Evolutionary conservation across 495 filamentous ascomycete genomes (phyloP).

Genomic region (Talaromyces borbonicus): DNA sequence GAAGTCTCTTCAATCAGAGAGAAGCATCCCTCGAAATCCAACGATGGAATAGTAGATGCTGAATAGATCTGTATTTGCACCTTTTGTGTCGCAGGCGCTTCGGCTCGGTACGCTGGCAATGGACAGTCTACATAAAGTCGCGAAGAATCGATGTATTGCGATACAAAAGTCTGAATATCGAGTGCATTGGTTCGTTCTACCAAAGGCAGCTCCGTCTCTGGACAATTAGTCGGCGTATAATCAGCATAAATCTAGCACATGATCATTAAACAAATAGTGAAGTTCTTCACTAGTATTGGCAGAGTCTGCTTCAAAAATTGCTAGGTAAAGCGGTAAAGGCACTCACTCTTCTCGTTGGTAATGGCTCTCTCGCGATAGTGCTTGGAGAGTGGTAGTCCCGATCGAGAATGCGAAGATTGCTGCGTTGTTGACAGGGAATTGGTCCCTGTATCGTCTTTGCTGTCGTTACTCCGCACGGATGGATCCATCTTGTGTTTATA

Average conservation of each 20-base stretch:
- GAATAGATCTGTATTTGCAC: slow-evolving; percentile 28
- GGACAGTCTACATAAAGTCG: slow-evolving; percentile 7
- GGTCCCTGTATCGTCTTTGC: too few relatives aligned
- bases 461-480: too few relatives aligned
- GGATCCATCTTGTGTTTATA: too few relatives aligned
- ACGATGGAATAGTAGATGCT: slow-evolving; percentile 32
- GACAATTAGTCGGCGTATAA: background rate
- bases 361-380: slow-evolving; percentile 5
- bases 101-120: background rate
- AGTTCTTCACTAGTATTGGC: too few relatives aligned
- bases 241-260: too few relatives aligned
- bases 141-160: slow-evolving; percentile 18
- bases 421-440: background rate
- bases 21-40: slow-evolving; percentile 59
- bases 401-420: slow-evolving; percentile 1
- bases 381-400: slow-evolving; percentile 5
- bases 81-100: background rate
- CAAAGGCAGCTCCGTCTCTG: slow-evolving; percentile 15
- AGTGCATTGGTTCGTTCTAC: slow-evolving; percentile 36
- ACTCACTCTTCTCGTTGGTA: background rate
- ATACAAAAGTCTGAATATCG: slow-evolving; percentile 23
- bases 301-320: too few relatives aligned
- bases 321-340: background rate
- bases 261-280: too few relatives aligned
- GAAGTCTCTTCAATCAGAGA: slow-evolving; percentile 63